A percentile compares a stretch with the other conserved stretches of the same genome.
Evolutionary conservation across 2,329 filamentous ascomycete genomes (phyloP).

Genomic region (Tolypocladium cylindrosporum): DNA sequence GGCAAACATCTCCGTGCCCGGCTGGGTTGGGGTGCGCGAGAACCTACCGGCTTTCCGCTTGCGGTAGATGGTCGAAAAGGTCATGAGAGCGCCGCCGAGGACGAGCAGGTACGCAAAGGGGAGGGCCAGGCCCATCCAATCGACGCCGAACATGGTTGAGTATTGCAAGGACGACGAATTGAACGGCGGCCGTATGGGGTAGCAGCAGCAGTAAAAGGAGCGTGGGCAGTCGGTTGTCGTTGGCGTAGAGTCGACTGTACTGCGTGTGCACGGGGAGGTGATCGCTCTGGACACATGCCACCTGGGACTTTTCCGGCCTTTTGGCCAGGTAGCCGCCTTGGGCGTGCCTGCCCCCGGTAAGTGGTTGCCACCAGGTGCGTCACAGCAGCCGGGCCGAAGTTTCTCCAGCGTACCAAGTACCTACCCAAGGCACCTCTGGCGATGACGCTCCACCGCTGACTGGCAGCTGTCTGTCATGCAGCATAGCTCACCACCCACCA

Average conservation of each 20-base stretch:
- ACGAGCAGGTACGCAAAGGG: constrained; percentile 86
- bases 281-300: not conserved
- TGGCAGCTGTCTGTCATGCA: not conserved
- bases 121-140: constrained; percentile 79
- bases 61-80: constrained; percentile 87
- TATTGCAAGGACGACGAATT: not conserved
- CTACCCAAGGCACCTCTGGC: constrained; percentile 1
- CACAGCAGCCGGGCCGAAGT: constrained; percentile 4
- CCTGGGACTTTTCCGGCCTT: constrained; percentile 2
- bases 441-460: constrained; percentile 4
- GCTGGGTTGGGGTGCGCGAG: not conserved
- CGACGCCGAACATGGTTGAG: constrained; percentile 24
- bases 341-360: not conserved
- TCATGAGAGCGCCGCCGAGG: constrained; percentile 77
- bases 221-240: not conserved
- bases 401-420: constrained; percentile 1
- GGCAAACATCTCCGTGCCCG: not conserved
- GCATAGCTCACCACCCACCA: not conserved
- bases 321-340: constrained; percentile 7
- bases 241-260: not conserved
- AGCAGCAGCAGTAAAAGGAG: not conserved
- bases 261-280: not conserved
- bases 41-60: constrained; percentile 73
- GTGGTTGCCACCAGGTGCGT: not conserved
- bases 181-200: not conserved